Evolutionary conservation across 768 basidiomycete species (phyloP), one percentile per base, ranked within the genome.

Genomic region (Pleurotus platypus): DNA sequence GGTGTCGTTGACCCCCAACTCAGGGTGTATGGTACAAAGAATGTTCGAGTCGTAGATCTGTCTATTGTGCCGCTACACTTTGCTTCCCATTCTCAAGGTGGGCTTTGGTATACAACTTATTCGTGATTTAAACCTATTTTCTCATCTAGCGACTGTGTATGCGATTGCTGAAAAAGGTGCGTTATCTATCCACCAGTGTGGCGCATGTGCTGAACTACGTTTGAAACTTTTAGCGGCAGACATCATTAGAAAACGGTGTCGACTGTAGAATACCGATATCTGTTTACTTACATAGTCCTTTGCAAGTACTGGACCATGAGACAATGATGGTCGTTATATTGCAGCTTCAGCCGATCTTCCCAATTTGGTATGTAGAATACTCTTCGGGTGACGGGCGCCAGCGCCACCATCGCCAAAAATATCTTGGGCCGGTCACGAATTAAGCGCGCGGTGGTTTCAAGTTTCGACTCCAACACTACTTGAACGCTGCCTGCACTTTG

Each of bases 41-140:
- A 84, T 58, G 55, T 85, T n/a, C 75, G 84, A 5, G 74, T 85
- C 4, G 80, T 73, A 8, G 82, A 83, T 62, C 54, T 83, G n/a
- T 82, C 80, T 3, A 69, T 84, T 49, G 64, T 82, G 5, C 82
- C 83, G 2, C 64, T 83, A 51, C 82, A 81, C 46, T 67, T 83
- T 51, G 72, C 73, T 5, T 72, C 75, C 2, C 81, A 82, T 60
- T 67, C 78, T 2, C 76, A 79, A 69, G 60, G 79, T 79, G 45
- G 20, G 67, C 63, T 59, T 9, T 50, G 26, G 37, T 55, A 47
- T 22, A 48, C 49, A n/a, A 37, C 46, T 20, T 46, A 38, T 35
- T 9, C 15, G 46, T 35, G 5, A 47, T 49, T 40, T 15, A 27
- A 47, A 35, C 30, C 30, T 9, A 35, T 11, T 35, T 35, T 35